Evolutionary conservation across 495 filamentous ascomycete species (phyloP).

Genomic region (Beverwykella pulmonaria): DNA sequence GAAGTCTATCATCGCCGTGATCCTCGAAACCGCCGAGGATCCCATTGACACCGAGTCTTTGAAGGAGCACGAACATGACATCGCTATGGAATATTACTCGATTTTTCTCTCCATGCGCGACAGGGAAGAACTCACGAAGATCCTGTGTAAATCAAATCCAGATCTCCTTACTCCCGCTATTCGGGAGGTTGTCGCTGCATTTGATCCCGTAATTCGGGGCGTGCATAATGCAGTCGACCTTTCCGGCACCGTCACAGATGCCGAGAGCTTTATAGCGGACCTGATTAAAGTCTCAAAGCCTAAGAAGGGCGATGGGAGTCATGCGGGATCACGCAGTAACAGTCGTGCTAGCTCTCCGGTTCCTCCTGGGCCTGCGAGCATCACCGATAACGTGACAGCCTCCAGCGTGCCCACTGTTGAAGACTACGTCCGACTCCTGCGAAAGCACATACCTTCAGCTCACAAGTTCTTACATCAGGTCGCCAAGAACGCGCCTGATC

Average conservation of each 20-base stretch:
- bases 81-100: conserved; percentile 61
- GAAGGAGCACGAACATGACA: conserved; percentile 55
- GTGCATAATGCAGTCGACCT: conserved; percentile 68
- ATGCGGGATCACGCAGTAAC: not conserved
- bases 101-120: conserved; percentile 62
- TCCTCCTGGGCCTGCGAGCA: conserved; percentile 37
- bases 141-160: conserved; percentile 59
- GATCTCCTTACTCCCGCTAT: conserved; percentile 63
- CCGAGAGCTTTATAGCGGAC: conserved; percentile 62
- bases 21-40: conserved; percentile 47
- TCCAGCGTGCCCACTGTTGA: conserved; percentile 55
- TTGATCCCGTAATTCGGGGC: conserved; percentile 66
- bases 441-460: conserved; percentile 55
- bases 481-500: conserved; percentile 61
- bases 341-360: conserved; percentile 16
- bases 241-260: conserved; percentile 58
- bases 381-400: not conserved
- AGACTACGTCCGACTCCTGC: conserved; percentile 62
- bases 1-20: conserved; percentile 57
- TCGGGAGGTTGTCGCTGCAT: conserved; percentile 58
- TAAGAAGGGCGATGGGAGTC: conserved; percentile 26
- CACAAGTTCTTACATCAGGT: conserved; percentile 67
- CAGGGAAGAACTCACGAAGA: conserved; percentile 60
- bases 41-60: conserved; percentile 42
- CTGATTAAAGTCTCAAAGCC: conserved; percentile 56